Evolutionary conservation across 305 asterid species (phyloP).

Genomic region (Fraxinus baroniana): DNA sequence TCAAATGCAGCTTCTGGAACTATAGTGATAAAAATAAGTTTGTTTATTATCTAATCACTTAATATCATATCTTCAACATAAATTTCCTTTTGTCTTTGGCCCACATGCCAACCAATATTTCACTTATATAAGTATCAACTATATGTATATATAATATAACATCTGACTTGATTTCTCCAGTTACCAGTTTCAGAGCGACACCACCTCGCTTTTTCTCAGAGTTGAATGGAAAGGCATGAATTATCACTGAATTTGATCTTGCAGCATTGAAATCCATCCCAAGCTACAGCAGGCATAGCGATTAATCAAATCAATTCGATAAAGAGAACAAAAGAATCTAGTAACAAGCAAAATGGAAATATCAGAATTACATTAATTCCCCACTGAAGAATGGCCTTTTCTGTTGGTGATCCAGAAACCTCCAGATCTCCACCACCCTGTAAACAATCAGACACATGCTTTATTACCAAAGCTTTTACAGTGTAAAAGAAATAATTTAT

Average conservation of each 20-base stretch:
- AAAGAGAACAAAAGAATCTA: constrained; percentile 7
- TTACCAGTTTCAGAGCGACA: constrained; percentile 80
- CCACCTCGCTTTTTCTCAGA: constrained; percentile 97
- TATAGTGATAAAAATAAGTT: not conserved
- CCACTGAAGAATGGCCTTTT: constrained; percentile 95
- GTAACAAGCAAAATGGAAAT: constrained; percentile 11
- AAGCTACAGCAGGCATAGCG: constrained; percentile 43
- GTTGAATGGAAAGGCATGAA: constrained; percentile 93
- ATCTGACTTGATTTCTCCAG: constrained; percentile 12
- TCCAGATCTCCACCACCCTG: constrained; percentile 77
- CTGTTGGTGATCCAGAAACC: constrained; percentile 95
- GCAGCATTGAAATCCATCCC: constrained; percentile 79
- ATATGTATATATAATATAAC: not conserved
- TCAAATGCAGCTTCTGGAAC: not conserved
- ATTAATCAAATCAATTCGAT: constrained; percentile 18
- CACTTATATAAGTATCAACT: not conserved
- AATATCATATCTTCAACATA: not conserved
- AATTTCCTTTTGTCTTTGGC: not conserved
- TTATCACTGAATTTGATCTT: constrained; percentile 54
- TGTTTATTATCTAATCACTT: not conserved
- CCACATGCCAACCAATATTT: not conserved
- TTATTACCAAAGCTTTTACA: not conserved
- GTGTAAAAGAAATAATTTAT: not conserved
- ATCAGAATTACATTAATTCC: constrained; percentile 57
- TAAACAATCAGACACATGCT: constrained; percentile 25